Evolutionary conservation across 352 stramenopile species (phyloP).

Genomic region (Phytophthora capsici): DNA sequence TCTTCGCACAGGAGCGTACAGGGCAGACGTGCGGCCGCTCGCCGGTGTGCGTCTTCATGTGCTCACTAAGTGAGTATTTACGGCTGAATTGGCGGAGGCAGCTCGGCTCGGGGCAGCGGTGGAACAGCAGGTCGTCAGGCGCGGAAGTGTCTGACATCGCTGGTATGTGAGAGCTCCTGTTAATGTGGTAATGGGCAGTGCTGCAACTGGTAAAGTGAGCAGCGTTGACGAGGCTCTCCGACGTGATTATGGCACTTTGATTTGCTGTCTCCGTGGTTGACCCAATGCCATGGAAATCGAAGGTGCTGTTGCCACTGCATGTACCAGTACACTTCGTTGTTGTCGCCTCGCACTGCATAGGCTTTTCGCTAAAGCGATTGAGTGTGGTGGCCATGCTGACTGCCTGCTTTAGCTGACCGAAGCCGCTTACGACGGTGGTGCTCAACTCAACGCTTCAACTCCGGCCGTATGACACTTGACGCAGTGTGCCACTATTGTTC

Average conservation of each 20-base stretch:
- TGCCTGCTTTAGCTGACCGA: conserved; percentile 14
- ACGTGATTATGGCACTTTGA: conserved; percentile 23
- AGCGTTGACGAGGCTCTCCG: not conserved
- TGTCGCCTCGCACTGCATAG: conserved; percentile 19
- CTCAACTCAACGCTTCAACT: conserved; percentile 26
- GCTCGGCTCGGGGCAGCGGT: conserved; percentile 34
- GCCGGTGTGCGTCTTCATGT: conserved; percentile 64
- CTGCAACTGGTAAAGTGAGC: conserved; percentile 32
- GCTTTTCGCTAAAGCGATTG: conserved; percentile 10
- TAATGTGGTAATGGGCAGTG: conserved; percentile 3
- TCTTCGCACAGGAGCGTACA: conserved; percentile 47
- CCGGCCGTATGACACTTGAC: conserved; percentile 19
- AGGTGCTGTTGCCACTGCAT: not conserved
- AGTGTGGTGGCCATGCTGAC: conserved; percentile 10
- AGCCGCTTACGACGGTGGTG: not conserved
- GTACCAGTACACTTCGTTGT: conserved; percentile 3
- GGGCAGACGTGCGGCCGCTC: conserved; percentile 59
- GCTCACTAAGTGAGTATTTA: conserved; percentile 58
- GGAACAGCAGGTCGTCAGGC: conserved; percentile 25
- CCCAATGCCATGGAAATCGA: conserved; percentile 8
- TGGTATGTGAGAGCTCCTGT: conserved; percentile 5
- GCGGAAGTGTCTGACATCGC: conserved; percentile 23
- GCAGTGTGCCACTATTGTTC: conserved; percentile 7
- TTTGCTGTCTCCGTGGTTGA: conserved; percentile 16
- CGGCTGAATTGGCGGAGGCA: conserved; percentile 46